Evolutionary conservation across 2,329 filamentous ascomycete genomes (phyloP).

Genomic region (Colletotrichum plurivorum): DNA sequence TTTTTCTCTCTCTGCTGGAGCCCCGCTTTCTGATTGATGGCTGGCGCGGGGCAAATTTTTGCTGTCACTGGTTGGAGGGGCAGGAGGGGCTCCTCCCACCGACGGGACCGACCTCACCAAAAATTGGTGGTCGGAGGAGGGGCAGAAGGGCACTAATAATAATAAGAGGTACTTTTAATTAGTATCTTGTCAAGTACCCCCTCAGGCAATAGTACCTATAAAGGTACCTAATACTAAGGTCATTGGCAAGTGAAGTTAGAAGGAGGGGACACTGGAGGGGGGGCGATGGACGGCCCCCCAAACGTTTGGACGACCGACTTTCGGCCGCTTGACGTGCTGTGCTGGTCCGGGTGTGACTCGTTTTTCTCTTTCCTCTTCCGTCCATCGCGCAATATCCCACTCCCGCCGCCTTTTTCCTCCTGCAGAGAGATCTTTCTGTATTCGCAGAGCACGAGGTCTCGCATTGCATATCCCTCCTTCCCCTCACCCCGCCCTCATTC

Average conservation of each 20-base stretch:
- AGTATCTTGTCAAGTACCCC: too few species aligned
- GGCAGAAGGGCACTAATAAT: too few species aligned
- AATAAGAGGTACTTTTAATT: too few species aligned
- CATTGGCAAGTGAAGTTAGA: not conserved
- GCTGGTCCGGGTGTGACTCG: slow-evolving; percentile 31
- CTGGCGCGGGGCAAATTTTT: slow-evolving; percentile 19
- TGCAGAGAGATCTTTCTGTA: slow-evolving; percentile 20
- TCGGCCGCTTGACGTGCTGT: slow-evolving; percentile 37
- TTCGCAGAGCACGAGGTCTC: slow-evolving; percentile 22
- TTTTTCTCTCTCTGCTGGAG: not conserved
- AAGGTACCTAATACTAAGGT: too few species aligned
- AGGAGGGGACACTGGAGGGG: not conserved
- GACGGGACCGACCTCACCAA: too few species aligned
- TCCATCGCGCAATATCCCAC: slow-evolving; percentile 17
- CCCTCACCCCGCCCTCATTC: slow-evolving; percentile 3
- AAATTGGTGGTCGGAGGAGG: too few species aligned
- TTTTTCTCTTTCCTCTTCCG: slow-evolving; percentile 27
- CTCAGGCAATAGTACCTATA: too few species aligned
- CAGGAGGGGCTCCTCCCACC: not conserved
- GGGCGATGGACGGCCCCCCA: not conserved
- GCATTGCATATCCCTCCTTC: slow-evolving; percentile 1
- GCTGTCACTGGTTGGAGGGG: slow-evolving; percentile 3
- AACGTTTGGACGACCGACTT: slow-evolving; percentile 25
- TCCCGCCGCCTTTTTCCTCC: slow-evolving; percentile 12
- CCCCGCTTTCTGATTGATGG: slow-evolving; percentile 9